These are phyloP conservation scores for Monosporascus sp. DNA, from an alignment of 2,329 filamentous ascomycete species.

Conservation along the genomic window DNA sequence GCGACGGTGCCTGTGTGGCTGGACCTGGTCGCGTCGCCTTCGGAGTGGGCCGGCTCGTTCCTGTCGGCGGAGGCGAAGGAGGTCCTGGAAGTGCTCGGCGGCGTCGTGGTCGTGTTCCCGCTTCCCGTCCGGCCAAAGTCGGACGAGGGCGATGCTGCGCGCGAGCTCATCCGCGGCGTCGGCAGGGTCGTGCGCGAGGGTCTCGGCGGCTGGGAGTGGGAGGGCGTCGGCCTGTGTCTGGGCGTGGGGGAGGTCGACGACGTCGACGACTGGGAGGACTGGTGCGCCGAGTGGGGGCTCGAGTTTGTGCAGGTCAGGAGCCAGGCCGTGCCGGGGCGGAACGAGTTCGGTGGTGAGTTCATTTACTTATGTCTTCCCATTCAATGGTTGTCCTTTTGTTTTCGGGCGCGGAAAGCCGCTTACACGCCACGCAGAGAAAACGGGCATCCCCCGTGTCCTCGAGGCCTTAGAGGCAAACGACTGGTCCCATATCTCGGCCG, in stretches of 20 bases:
- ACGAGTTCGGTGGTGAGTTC: conserved; percentile 54
- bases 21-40: conserved; percentile 49
- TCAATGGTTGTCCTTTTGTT: not conserved
- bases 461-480: conserved; percentile 63
- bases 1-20: conserved; percentile 60
- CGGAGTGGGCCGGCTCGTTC: conserved; percentile 54
- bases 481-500: conserved; percentile 42
- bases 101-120: conserved; percentile 49
- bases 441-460: conserved; percentile 50
- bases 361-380: not conserved
- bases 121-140: conserved; percentile 26
- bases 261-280: conserved; percentile 56
- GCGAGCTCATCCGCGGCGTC: conserved; percentile 44
- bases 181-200: conserved; percentile 51
- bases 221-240: conserved; percentile 56
- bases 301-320: conserved; percentile 56
- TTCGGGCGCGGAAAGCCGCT: not conserved
- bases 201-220: conserved; percentile 57
- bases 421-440: conserved; percentile 41
- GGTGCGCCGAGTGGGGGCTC: conserved; percentile 50
- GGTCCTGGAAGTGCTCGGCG: conserved; percentile 56
- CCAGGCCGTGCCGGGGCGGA: conserved; percentile 34
- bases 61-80: conserved; percentile 56
- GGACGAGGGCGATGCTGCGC: conserved; percentile 20
- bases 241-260: conserved; percentile 43